A percentile compares a stretch with the other conserved stretches of the same genome.
phyloP scores from a whole-genome alignment of 2,329 filamentous ascomycete species.

The Tympanopsis confertula region DNA sequence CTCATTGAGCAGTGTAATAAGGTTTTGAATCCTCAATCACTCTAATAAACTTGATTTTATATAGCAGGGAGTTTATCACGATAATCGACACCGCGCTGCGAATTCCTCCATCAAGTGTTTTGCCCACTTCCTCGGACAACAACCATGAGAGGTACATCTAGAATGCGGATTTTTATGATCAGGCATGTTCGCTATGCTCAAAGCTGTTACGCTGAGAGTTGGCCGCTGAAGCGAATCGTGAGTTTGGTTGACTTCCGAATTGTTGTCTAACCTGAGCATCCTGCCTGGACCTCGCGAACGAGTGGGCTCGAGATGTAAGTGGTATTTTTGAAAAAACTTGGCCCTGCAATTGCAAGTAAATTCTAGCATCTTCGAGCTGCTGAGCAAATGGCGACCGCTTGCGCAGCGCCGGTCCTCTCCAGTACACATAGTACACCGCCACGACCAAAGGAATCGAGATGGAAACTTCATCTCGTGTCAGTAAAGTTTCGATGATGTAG shows the following conservation, averaged over 20 bases:
- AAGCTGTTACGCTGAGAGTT: too few species aligned
- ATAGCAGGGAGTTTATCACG: too few species aligned
- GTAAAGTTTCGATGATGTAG: too few species aligned
- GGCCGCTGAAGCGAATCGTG: not conserved
- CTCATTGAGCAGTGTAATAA: too few species aligned
- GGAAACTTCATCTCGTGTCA: conserved; percentile 19
- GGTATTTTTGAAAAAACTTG: not conserved
- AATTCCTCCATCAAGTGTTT: too few species aligned
- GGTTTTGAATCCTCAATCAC: too few species aligned
- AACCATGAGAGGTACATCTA: too few species aligned
- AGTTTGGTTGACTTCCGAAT: conserved; percentile 5
- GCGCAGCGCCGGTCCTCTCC: conserved; percentile 47
- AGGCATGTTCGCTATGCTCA: too few species aligned
- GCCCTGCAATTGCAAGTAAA: not conserved
- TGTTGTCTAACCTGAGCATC: conserved; percentile 9
- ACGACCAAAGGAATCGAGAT: conserved; percentile 49
- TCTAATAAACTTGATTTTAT: too few species aligned
- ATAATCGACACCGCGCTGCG: too few species aligned
- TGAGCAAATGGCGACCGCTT: conserved; percentile 54
- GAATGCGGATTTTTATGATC: too few species aligned
- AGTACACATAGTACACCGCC: conserved; percentile 58
- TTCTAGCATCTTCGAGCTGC: conserved; percentile 32
- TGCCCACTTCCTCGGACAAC: too few species aligned
- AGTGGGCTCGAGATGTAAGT: conserved; percentile 7
- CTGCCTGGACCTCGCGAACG: conserved; percentile 11